Conservation (phyloP, 345 rosid genomes). For the Hibiscus trionum region DNA sequence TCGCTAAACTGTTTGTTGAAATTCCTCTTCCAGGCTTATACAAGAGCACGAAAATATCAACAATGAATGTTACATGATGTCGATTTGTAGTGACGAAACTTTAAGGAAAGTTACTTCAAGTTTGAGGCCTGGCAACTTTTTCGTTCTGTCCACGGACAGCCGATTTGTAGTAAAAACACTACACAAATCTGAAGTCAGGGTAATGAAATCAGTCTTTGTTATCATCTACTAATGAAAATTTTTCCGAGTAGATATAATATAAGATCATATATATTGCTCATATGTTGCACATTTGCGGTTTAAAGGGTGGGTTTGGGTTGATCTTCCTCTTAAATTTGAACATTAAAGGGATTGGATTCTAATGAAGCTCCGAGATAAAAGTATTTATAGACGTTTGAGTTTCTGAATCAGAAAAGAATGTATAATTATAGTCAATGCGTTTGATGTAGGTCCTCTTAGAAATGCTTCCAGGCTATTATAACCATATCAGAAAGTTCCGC, state of each 20-base stretch:
- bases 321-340: neutral
- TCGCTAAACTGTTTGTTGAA: neutral
- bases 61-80: constrained; percentile 33
- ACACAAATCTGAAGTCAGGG: constrained; percentile 51
- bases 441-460: constrained; percentile 30
- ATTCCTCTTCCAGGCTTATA: constrained; percentile 27
- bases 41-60: constrained; percentile 33
- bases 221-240: neutral
- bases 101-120: constrained; percentile 31
- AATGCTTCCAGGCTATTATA: constrained; percentile 41
- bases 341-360: neutral
- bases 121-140: constrained; percentile 30
- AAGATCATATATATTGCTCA: no score
- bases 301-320: neutral
- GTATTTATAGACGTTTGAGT: neutral
- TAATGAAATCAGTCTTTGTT: constrained; percentile 3
- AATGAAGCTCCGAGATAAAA: neutral
- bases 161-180: constrained; percentile 36
- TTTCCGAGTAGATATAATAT: neutral
- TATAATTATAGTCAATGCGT: neutral
- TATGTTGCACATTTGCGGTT: neutral
- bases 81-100: constrained; percentile 37
- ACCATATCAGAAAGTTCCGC: constrained; percentile 31
- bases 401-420: neutral
- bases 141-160: constrained; percentile 31